Conservation (phyloP, 495 filamentous ascomycete genomes). For the Neurospora sp. region DNA sequence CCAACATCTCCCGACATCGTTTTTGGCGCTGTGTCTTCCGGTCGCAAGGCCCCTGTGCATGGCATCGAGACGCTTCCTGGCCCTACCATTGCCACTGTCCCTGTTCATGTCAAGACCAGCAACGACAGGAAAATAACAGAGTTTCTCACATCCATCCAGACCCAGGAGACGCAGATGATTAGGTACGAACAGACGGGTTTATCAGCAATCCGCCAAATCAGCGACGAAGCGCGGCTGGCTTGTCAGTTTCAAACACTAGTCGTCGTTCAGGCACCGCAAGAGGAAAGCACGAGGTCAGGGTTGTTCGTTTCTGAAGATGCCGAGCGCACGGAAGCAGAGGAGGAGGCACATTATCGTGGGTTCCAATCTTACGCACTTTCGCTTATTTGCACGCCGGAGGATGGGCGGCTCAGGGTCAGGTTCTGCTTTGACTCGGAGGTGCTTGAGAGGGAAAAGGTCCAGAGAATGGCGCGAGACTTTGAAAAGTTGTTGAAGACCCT, state of each 20-base stretch:
- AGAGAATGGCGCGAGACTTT: constrained; percentile 18
- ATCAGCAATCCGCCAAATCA: constrained; percentile 48
- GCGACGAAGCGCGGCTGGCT: constrained; percentile 40
- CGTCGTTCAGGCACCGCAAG: background rate
- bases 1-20: constrained; percentile 20
- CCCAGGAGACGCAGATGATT: constrained; percentile 35
- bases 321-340: background rate
- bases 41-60: constrained; percentile 34
- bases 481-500: constrained; percentile 5
- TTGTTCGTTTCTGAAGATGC: background rate
- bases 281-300: background rate
- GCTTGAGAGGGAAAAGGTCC: constrained; percentile 12
- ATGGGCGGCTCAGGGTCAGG: rapidly evolving
- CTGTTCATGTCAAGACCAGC: constrained; percentile 38
- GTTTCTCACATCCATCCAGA: constrained; percentile 36
- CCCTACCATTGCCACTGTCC: constrained; percentile 49
- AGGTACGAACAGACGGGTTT: constrained; percentile 52
- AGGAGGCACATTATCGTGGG: background rate
- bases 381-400: background rate
- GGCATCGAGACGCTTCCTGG: constrained; percentile 40
- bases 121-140: constrained; percentile 15
- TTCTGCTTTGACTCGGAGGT: constrained; percentile 18
- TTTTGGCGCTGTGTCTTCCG: constrained; percentile 46
- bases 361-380: background rate
- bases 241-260: constrained; percentile 50